phyloP scores from a whole-genome alignment of 257 asterid species.

The Nicotiana paniculata region DNA sequence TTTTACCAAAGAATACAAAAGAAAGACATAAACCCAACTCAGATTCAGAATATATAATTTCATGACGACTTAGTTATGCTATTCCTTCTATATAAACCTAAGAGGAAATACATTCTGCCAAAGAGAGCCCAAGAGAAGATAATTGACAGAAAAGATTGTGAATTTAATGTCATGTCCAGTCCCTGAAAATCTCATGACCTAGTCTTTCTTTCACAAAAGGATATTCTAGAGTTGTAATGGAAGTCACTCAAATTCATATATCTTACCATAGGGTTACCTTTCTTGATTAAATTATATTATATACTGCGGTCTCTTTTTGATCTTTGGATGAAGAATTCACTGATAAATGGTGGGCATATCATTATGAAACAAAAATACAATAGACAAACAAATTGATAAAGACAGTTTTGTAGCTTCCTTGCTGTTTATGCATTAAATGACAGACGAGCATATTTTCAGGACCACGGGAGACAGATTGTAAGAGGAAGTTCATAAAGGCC shows the following conservation, averaged over 20 bases:
- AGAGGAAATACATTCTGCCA: background rate
- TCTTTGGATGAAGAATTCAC: background rate
- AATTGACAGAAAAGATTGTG: background rate
- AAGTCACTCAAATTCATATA: background rate
- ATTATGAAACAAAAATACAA: background rate
- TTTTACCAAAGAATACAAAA: slow-evolving; percentile 25
- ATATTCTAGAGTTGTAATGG: background rate
- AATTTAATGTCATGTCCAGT: background rate
- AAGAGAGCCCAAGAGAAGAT: background rate
- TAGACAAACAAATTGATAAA: background rate
- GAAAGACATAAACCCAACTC: slow-evolving; percentile 6
- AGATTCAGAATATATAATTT: background rate
- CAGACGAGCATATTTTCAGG: background rate
- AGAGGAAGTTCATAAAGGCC: background rate
- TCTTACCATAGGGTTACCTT: background rate
- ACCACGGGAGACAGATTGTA: background rate
- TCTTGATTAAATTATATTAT: background rate
- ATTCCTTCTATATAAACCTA: background rate
- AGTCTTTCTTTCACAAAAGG: background rate
- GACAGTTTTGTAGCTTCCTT: background rate
- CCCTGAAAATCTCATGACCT: background rate
- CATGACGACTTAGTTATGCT: background rate
- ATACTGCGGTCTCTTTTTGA: background rate
- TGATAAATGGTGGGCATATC: background rate
- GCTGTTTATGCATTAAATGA: background rate